Conservation (phyloP, 1,284 basidiomycete genomes). For the Sporisorium iseilematis-ciliati region DNA sequence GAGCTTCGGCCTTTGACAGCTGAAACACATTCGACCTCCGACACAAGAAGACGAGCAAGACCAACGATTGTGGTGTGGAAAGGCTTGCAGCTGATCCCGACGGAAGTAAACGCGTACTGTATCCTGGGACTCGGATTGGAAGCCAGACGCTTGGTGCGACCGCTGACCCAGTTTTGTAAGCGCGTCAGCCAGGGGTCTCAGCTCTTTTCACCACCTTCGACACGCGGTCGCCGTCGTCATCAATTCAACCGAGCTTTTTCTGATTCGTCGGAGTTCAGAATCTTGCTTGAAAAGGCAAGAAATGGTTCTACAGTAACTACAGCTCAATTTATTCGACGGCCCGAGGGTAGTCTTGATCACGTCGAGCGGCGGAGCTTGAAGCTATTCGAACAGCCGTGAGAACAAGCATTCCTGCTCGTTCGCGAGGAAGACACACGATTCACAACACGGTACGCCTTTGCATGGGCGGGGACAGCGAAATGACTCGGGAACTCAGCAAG, state of each 20-base stretch:
- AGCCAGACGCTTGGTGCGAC: conserved; percentile 16
- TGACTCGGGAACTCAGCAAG: background rate
- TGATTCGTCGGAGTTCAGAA: too few species aligned
- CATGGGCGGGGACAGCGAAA: background rate
- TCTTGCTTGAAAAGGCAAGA: too few species aligned
- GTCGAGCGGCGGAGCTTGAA: conserved; percentile 2
- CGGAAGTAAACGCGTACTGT: conserved; percentile 30
- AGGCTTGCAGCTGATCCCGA: conserved; percentile 35
- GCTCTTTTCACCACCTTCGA: too few species aligned
- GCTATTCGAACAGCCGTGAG: conserved; percentile 1
- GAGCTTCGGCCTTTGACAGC: conserved; percentile 17
- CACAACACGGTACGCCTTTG: background rate
- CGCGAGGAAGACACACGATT: background rate
- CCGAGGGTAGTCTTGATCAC: too few species aligned
- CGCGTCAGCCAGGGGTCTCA: too few species aligned
- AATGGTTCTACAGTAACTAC: too few species aligned
- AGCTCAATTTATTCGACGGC: too few species aligned
- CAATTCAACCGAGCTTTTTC: too few species aligned
- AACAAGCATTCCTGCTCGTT: background rate
- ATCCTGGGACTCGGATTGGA: conserved; percentile 16
- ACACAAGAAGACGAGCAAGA: background rate
- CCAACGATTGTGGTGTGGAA: background rate
- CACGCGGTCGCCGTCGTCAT: too few species aligned
- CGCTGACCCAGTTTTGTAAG: background rate
- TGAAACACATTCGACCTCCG: conserved; percentile 8